Evolutionary conservation across 225 moss, liverwort and hornwort genomes (phyloP), one percentile per base, ranked within the genome.

Genomic region (Climacium dendroides): DNA sequence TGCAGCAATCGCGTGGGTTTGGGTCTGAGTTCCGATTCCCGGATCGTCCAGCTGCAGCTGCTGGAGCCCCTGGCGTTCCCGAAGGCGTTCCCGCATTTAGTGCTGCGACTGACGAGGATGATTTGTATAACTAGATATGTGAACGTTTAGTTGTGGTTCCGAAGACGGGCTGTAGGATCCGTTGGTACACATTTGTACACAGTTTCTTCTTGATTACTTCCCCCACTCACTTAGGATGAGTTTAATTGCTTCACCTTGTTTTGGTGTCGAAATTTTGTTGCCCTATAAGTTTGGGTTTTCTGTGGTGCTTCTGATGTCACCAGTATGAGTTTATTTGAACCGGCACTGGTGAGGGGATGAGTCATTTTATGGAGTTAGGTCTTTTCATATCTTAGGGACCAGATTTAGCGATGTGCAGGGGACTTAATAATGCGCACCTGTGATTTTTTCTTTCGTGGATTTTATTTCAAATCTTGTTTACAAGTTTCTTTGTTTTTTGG

Each of bases 1-100:
- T 97, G 23, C 97, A 97, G 92, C 97, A 97, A 89, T 96, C 97
- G 13, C 96, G 96, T 61, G 97, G 97, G 26, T 97, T 97, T 77
- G 97, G 97, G 18, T 95, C 97, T 5, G 96, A 97, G 90, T 97
- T 97, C 53, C 96, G 97, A 5, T 98, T 98, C 60, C 93, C 96
- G 7, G 97, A 78, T 57, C 78, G 96, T 37, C 95, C 95, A 64
- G 88, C n/a, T 4, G 86, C 89, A 30, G 80, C 90, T 18, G 87
- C 79, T 29, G 87, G 87, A 87, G 90, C 67, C 24, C 83, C 92
- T 10, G 64, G 80, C 61, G 87, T 86, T 28, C 48, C 89, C 29
- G 92, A 92, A 78, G 85, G 86, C 77, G 87, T 75, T 69, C 91
- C 95, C 47, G 90, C 93, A 24, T 94, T 95, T 29, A 92, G 91